Evolutionary conservation across 2,329 filamentous ascomycete genomes (phyloP).

Genomic region (Lasiodiplodia theobromae): DNA sequence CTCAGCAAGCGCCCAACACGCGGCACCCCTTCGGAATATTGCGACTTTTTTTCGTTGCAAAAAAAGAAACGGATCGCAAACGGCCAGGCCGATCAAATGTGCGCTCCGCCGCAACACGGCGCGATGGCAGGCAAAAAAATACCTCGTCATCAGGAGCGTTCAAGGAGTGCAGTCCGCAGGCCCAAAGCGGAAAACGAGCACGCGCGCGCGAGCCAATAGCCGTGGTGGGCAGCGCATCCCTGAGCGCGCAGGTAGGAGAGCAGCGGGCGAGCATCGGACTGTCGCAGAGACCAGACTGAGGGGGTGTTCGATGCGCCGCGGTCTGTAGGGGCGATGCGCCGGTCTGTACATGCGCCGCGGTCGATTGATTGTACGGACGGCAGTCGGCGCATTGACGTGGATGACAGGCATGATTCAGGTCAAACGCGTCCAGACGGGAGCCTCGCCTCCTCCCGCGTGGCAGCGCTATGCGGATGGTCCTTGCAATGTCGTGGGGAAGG

Average conservation of each 20-base stretch:
- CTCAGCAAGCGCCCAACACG: constrained; percentile 26
- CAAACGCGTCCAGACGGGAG: neutral
- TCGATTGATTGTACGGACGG: too few species aligned
- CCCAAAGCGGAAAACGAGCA: constrained; percentile 16
- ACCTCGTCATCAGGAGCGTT: neutral
- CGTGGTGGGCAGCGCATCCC: neutral
- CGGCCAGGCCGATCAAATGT: constrained; percentile 17
- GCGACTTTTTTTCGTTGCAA: constrained; percentile 9
- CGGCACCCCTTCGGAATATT: constrained; percentile 28
- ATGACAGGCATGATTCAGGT: neutral
- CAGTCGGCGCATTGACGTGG: neutral
- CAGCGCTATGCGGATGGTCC: neutral
- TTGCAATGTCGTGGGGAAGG: constrained; percentile 5
- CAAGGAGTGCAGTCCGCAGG: neutral
- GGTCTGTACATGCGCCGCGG: too few species aligned
- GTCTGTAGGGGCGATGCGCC: too few species aligned
- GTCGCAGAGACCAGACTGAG: neutral
- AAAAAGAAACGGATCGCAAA: constrained; percentile 23
- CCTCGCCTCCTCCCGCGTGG: neutral
- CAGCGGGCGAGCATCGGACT: neutral
- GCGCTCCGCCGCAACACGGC: neutral
- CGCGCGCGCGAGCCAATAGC: constrained; percentile 19
- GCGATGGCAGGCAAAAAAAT: constrained; percentile 3
- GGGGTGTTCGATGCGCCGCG: neutral
- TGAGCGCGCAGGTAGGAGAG: neutral